Evolutionary conservation across 441 rosid species (phyloP).

Genomic region (Erodium moschatum): DNA sequence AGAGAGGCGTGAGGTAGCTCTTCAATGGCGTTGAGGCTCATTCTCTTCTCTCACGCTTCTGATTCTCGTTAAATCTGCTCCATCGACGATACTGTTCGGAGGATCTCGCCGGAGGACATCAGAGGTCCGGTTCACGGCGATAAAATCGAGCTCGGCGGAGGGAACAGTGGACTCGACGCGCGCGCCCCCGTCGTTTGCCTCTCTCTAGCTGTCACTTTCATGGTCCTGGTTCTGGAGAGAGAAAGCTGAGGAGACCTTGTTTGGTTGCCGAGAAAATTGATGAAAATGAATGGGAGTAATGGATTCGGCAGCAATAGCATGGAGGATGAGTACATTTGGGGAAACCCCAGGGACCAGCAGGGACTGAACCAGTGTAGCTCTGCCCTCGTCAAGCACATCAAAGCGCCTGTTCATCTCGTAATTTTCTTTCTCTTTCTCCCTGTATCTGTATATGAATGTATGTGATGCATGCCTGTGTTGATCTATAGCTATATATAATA

Average conservation of each 20-base stretch:
- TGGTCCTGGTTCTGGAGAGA: conserved; percentile 1
- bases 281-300: not conserved
- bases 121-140: not conserved
- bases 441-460: not conserved
- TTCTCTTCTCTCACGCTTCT: not conserved
- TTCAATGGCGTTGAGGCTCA: not conserved
- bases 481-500: not conserved
- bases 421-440: not conserved
- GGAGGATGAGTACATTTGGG: conserved; percentile 3
- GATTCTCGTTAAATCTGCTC: not conserved
- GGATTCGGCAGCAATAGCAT: not conserved
- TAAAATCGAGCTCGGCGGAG: not conserved
- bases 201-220: conserved; percentile 1
- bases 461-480: not conserved
- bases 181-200: not conserved
- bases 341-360: not conserved
- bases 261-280: not conserved
- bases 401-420: conserved; percentile 5
- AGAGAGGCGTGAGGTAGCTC: conserved; percentile 3
- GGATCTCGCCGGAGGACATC: not conserved
- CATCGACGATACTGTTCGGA: not conserved
- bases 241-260: not conserved
- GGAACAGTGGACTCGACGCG: not conserved
- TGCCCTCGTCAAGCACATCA: conserved; percentile 3
- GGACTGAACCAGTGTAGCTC: conserved; percentile 7